Conservation (phyloP, 129 eudicot species). For the Saussurea involucrata region DNA sequence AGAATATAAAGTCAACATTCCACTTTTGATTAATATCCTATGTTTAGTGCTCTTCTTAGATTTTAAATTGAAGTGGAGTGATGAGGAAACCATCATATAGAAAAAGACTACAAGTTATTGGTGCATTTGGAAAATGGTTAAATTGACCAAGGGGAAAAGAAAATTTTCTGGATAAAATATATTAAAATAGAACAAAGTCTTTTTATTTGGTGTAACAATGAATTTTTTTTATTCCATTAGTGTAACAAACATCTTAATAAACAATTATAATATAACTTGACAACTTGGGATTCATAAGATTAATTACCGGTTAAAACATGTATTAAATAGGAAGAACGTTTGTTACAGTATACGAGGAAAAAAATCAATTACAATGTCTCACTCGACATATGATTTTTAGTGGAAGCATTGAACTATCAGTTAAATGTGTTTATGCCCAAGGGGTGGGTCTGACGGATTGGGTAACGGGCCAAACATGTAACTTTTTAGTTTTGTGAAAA, state of each 20-base stretch:
- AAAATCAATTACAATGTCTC: neutral
- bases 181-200: neutral
- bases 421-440: no score
- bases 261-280: neutral
- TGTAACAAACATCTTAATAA: no score
- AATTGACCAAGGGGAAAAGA: neutral
- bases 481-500: no score
- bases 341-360: neutral
- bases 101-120: neutral
- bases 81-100: constrained; percentile 27
- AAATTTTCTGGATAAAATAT: neutral
- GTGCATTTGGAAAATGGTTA: neutral
- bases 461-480: no score
- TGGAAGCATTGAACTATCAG: no score
- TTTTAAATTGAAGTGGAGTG: constrained; percentile 30
- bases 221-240: neutral
- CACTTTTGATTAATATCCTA: constrained; percentile 26
- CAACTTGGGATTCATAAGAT: no score
- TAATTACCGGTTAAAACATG: no score
- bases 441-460: no score
- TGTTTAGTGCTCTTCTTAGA: constrained; percentile 26
- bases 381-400: neutral
- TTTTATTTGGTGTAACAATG: neutral
- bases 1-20: constrained; percentile 26
- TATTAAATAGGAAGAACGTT: no score